These are phyloP conservation scores for Solanum clarkiae DNA, from an alignment of 257 asterid species.

Conservation along the genomic window DNA sequence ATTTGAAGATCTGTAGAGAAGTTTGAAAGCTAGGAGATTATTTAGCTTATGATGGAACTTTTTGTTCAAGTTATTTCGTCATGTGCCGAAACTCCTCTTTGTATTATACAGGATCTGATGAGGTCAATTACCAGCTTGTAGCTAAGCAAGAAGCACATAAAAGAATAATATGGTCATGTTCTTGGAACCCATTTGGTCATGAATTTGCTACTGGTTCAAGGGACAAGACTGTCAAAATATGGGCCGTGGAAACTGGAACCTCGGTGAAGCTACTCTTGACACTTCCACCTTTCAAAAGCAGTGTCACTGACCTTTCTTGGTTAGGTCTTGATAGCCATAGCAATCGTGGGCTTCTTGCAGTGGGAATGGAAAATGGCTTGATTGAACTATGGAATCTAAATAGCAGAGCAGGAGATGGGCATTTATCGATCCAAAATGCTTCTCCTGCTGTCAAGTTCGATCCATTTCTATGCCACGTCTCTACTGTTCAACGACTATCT, in stretches of 20 bases:
- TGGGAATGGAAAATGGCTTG: constrained; percentile 85
- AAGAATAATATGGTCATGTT: constrained; percentile 92
- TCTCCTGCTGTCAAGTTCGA: constrained; percentile 42
- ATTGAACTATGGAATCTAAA: constrained; percentile 67
- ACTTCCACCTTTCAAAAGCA: constrained; percentile 63
- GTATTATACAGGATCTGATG: constrained; percentile 35
- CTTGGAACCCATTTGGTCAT: constrained; percentile 79
- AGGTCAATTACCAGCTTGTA: constrained; percentile 40
- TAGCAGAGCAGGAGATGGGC: constrained; percentile 7
- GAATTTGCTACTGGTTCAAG: constrained; percentile 93
- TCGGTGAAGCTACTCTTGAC: constrained; percentile 46
- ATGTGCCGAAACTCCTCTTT: background rate
- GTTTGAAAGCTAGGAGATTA: background rate
- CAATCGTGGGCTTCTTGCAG: constrained; percentile 59
- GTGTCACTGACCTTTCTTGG: constrained; percentile 85
- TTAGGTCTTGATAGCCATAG: constrained; percentile 33
- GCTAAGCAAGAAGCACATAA: constrained; percentile 78
- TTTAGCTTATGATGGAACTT: background rate
- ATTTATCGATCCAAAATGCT: constrained; percentile 15
- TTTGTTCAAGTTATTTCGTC: background rate
- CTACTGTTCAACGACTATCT: constrained; percentile 55
- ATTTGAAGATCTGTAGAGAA: background rate
- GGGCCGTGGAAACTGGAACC: constrained; percentile 43
- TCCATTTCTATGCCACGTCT: constrained; percentile 66
- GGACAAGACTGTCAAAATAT: constrained; percentile 83